Conservation (phyloP, 306 rosid species). For the Prosopis cineraria region DNA sequence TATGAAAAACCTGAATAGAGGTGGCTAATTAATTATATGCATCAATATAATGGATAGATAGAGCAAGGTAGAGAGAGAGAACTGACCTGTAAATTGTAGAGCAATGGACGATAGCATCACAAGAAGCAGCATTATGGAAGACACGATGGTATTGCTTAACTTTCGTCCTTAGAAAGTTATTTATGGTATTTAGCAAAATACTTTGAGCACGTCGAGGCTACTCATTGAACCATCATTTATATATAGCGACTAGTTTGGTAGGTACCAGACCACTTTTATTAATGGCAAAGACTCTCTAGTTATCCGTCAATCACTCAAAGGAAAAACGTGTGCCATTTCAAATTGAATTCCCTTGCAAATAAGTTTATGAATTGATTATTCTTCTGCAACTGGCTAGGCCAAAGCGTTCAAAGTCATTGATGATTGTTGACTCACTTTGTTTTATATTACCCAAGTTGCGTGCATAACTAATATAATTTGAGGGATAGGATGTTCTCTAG, state of each 20-base stretch:
- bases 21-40: too few species aligned
- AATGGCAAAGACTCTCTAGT: background rate
- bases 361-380: background rate
- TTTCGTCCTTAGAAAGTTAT: background rate
- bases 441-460: background rate
- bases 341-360: background rate
- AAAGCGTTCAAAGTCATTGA: background rate
- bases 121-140: constrained; percentile 27
- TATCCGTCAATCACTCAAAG: constrained; percentile 29
- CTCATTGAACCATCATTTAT: background rate
- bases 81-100: background rate
- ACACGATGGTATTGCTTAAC: constrained; percentile 22
- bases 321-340: background rate
- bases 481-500: too few species aligned
- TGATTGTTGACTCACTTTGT: background rate
- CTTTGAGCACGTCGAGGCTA: background rate
- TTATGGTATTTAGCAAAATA: too few species aligned
- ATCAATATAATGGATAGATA: background rate
- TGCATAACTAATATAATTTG: background rate
- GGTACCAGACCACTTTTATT: background rate
- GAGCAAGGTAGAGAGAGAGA: background rate
- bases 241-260: background rate
- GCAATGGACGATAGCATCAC: constrained; percentile 27
- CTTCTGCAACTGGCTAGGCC: background rate
- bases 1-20: too few species aligned